phyloP scores from a whole-genome alignment of 2,329 filamentous ascomycete genomes.

The Ascochyta pisi region DNA sequence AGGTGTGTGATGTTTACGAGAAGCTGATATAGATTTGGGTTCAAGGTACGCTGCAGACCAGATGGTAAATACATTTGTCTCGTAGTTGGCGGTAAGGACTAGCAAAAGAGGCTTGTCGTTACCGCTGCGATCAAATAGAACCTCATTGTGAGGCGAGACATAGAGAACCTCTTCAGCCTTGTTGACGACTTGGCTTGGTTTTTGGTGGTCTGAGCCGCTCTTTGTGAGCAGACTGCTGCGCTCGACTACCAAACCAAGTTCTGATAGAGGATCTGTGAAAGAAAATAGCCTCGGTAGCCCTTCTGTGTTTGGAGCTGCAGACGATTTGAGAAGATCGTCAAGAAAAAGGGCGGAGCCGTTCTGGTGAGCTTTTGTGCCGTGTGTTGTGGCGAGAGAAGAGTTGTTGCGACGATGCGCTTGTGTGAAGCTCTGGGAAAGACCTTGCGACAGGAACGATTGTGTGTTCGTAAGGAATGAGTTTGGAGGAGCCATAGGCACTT shows the following conservation, averaged over 20 bases:
- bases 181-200: slow-evolving; percentile 67
- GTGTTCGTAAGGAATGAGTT: slow-evolving; percentile 76
- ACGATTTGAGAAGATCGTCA: slow-evolving; percentile 39
- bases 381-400: slow-evolving; percentile 37
- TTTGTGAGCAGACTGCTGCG: slow-evolving; percentile 38
- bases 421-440: slow-evolving; percentile 53
- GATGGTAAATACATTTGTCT: slow-evolving; percentile 78
- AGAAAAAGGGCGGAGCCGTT: slow-evolving; percentile 36
- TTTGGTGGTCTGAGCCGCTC: slow-evolving; percentile 43
- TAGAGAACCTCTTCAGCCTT: slow-evolving; percentile 84
- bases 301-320: slow-evolving; percentile 39
- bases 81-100: slow-evolving; percentile 80
- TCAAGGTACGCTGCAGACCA: slow-evolving; percentile 84
- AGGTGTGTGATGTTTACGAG: slow-evolving; percentile 51
- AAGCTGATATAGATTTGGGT: slow-evolving; percentile 62
- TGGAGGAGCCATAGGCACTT: slow-evolving; percentile 67
- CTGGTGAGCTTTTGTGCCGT: slow-evolving; percentile 30
- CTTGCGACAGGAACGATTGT: slow-evolving; percentile 60
- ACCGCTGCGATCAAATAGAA: slow-evolving; percentile 55
- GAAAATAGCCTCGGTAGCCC: slow-evolving; percentile 80
- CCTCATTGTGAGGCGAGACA: slow-evolving; percentile 71
- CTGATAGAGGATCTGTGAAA: slow-evolving; percentile 82
- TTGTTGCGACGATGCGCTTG: slow-evolving; percentile 38
- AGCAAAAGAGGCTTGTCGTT: slow-evolving; percentile 65
- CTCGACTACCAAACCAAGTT: slow-evolving; percentile 79